Evolutionary conservation across 2,329 filamentous ascomycete species (phyloP), one percentile per base, ranked within the genome.

Genomic region (Colletotrichum ledebouriae): DNA sequence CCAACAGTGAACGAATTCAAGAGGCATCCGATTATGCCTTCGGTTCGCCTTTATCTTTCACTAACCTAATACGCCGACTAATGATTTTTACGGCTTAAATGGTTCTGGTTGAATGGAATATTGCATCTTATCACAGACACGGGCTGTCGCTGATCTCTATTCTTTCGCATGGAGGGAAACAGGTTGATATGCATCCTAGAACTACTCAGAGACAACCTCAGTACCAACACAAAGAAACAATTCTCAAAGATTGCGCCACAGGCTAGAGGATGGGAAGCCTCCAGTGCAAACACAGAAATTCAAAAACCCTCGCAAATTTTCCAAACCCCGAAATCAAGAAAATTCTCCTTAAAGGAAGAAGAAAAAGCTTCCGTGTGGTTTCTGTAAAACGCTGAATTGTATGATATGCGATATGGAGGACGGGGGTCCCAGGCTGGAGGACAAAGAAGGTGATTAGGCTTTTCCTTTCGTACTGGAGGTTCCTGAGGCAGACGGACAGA

Each of bases 21-120:
- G 55, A 56, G 46, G 63, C 50, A 58, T 34, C 20, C 52, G 37
- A 53, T 37, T 25, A 29, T 49, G 59, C 56, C 61, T 46, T 61
- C 62, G 20, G 47, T 59, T 67, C 47, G 67, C 57, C 67, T 67
- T 37, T 41, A 34, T 59, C 13, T 52, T 50, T 59, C 68, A 63
- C 58, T 72, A 67, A 34, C 55, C 66, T 67, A 81, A 79, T 74
- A 80, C 77, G 71, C 79, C 79, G 57, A 75, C 76, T 73, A 81
- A 81, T 73, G 79, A 81, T 72, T 80, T 80, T 75, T 47, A 68
- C 59, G 70, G 67, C 62, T 63, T 58, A 52, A 63, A 59, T 63
- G 47, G 52, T 64, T 63, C 41, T 65, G 52, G 56, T 59, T 25
- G 70, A 71, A 60, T 69, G 57, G 61, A 59, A 61, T 42, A 66